A percentile compares a stretch with the other conserved stretches of the same genome.
Evolutionary conservation across 2,329 filamentous ascomycete genomes (phyloP).

Genomic region (Botrytis byssoidea): DNA sequence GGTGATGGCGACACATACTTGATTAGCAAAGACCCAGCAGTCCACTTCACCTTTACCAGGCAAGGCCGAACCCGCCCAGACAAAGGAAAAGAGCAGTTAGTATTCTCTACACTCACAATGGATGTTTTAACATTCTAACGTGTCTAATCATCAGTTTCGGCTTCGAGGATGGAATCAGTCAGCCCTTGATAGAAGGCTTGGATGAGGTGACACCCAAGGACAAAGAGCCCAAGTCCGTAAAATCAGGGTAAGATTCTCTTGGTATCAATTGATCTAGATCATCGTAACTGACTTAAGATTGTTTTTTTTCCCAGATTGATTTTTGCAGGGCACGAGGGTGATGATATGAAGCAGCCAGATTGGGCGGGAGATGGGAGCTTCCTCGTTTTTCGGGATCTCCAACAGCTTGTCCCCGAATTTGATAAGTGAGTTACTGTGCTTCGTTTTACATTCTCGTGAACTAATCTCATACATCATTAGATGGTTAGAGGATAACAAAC

Average conservation of each 20-base stretch:
- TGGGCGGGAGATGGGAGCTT: constrained; percentile 49
- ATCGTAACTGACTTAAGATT: neutral
- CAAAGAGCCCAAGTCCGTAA: constrained; percentile 34
- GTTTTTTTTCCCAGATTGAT: neutral
- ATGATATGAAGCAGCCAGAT: constrained; percentile 35
- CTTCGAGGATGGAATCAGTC: constrained; percentile 45
- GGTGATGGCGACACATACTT: constrained; percentile 1
- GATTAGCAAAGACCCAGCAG: neutral
- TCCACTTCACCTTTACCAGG: neutral
- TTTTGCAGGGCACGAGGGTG: constrained; percentile 37
- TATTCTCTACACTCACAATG: neutral
- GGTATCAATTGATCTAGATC: neutral
- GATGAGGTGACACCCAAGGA: constrained; percentile 35
- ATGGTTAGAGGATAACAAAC: constrained; percentile 10
- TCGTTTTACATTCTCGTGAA: neutral
- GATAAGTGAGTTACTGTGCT: constrained; percentile 43
- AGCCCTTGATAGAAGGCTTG: constrained; percentile 42
- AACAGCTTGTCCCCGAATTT: constrained; percentile 48
- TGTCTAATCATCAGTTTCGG: constrained; percentile 41
- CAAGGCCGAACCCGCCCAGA: neutral
- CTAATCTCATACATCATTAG: neutral
- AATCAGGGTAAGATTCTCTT: constrained; percentile 32
- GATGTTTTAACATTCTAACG: neutral
- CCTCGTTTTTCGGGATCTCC: constrained; percentile 45
- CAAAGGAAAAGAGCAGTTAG: constrained; percentile 13